Percentiles rank a stretch among this genome's conserved stretches.
These are phyloP conservation scores for Lactifluus rugatus DNA, from an alignment of 768 basidiomycete genomes.

Conservation along the genomic window DNA sequence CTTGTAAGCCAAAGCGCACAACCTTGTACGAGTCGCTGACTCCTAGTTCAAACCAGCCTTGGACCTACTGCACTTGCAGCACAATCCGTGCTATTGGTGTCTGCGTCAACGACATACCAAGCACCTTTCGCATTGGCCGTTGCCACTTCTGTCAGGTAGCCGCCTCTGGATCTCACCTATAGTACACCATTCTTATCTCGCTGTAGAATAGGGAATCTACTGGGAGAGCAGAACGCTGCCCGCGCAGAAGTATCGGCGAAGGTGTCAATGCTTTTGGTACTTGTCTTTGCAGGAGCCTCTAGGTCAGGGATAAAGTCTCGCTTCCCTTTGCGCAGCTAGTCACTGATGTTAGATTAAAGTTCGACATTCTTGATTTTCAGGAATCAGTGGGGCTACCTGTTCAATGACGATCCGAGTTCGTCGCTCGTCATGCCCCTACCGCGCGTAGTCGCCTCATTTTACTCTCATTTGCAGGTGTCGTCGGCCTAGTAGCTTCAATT, in stretches of 20 bases:
- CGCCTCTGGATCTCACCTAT: neutral
- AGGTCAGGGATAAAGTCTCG: slow-evolving; percentile 35
- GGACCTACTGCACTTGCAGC: slow-evolving; percentile 78
- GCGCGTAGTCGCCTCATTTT: neutral
- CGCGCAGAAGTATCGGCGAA: slow-evolving; percentile 63
- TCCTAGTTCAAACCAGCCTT: slow-evolving; percentile 36
- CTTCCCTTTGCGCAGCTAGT: neutral
- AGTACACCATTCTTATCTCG: neutral
- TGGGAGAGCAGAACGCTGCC: slow-evolving; percentile 68
- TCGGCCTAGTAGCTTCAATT: slow-evolving; percentile 42
- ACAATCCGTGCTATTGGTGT: slow-evolving; percentile 77
- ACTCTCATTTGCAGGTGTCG: slow-evolving; percentile 25
- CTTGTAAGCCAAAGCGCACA: slow-evolving; percentile 27
- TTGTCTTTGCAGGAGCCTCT: slow-evolving; percentile 54
- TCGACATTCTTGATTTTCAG: slow-evolving; percentile 36
- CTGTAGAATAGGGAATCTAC: slow-evolving; percentile 72
- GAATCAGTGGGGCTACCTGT: slow-evolving; percentile 44
- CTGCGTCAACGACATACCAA: slow-evolving; percentile 69
- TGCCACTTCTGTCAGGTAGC: slow-evolving; percentile 75
- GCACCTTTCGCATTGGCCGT: slow-evolving; percentile 76
- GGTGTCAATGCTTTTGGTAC: slow-evolving; percentile 54
- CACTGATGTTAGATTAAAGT: slow-evolving; percentile 22
- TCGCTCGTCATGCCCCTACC: neutral
- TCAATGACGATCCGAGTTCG: slow-evolving; percentile 44
- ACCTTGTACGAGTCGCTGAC: slow-evolving; percentile 13